phyloP scores from a whole-genome alignment of 2,329 filamentous ascomycete species.

The Cladophialophora exuberans region DNA sequence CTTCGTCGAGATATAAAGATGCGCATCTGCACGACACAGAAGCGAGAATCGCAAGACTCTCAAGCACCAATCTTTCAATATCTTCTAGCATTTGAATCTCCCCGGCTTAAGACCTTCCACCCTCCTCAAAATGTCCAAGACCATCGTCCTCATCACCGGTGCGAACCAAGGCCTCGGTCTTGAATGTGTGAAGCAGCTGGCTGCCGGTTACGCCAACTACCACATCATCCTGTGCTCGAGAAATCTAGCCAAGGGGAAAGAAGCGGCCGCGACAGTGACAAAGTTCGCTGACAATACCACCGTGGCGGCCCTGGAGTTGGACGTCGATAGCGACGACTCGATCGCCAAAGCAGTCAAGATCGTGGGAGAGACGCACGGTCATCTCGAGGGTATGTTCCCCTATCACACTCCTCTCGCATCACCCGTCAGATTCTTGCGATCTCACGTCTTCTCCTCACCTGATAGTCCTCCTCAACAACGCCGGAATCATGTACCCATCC shows the following conservation, averaged over 20 bases:
- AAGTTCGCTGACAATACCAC: slow-evolving; percentile 1
- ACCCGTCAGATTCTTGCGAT: background rate
- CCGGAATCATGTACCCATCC: slow-evolving; percentile 10
- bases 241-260: slow-evolving; percentile 41
- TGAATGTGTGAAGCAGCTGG: slow-evolving; percentile 21
- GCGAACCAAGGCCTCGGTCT: slow-evolving; percentile 13
- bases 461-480: slow-evolving; percentile 26
- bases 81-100: background rate
- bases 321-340: slow-evolving; percentile 14
- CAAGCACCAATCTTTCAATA: background rate
- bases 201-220: slow-evolving; percentile 39
- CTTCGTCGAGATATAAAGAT: too few relatives aligned
- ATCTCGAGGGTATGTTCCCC: slow-evolving; percentile 16
- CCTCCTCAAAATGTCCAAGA: background rate
- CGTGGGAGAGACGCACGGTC: slow-evolving; percentile 16
- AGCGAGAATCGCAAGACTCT: background rate
- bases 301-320: slow-evolving; percentile 8
- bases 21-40: too few relatives aligned
- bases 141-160: slow-evolving; percentile 16
- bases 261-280: slow-evolving; percentile 27
- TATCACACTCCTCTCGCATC: background rate
- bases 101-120: background rate
- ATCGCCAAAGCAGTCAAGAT: slow-evolving; percentile 14
- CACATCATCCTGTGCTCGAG: slow-evolving; percentile 37
- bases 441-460: background rate